phyloP scores from a whole-genome alignment of 2,329 filamentous ascomycete species.

The Trichophyton equinum region DNA sequence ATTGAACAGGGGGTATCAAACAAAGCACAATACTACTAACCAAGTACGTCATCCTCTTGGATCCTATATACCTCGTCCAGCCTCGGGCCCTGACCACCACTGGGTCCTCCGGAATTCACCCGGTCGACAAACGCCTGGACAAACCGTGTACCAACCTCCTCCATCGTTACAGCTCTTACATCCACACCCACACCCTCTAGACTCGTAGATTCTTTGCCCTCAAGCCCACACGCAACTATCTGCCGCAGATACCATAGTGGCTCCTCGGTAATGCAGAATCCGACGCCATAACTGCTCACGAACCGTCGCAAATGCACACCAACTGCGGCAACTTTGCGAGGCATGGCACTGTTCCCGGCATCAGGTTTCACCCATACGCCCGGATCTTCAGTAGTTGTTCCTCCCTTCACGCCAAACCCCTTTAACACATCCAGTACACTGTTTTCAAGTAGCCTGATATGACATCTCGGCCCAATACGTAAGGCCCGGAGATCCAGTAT shows the following conservation, averaged over 20 bases:
- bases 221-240: constrained; percentile 82
- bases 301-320: constrained; percentile 83
- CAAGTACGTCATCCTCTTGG: constrained; percentile 22
- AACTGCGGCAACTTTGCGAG: constrained; percentile 71
- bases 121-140: constrained; percentile 28
- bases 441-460: constrained; percentile 66
- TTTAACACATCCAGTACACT: constrained; percentile 56
- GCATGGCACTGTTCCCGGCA: not conserved
- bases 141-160: constrained; percentile 31
- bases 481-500: constrained; percentile 67
- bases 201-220: constrained; percentile 67
- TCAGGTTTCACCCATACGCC: constrained; percentile 59
- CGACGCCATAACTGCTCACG: constrained; percentile 73
- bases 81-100: constrained; percentile 20
- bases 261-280: constrained; percentile 43
- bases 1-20: not conserved
- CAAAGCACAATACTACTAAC: not conserved
- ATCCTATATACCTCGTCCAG: constrained; percentile 32
- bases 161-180: constrained; percentile 16
- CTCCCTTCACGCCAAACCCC: constrained; percentile 47
- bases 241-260: constrained; percentile 56
- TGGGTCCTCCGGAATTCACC: constrained; percentile 26
- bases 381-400: constrained; percentile 52
- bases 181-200: constrained; percentile 43
- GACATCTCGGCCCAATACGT: constrained; percentile 56